Base-by-base conservation (phyloP, 345 rosid genomes). In the Eucalyptus tenuipes region DNA sequence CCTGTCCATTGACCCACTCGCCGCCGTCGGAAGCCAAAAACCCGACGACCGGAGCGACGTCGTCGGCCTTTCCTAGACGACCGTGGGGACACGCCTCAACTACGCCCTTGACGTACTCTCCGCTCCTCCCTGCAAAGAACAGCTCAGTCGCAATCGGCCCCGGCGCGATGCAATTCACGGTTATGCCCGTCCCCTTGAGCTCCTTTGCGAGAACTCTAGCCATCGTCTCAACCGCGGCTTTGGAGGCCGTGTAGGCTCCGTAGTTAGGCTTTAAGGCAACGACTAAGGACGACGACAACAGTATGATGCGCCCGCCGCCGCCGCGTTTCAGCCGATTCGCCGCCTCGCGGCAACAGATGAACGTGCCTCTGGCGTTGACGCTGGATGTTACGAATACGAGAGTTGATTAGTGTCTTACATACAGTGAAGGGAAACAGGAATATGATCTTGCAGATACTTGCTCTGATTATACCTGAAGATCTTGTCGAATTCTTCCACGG, bases 1-100 rank as follows among this genome's bases (percentile, higher is more conserved):
- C 88, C 91, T 91, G 93, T 29, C 94, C 93, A 49, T 90, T 91
- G 68, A 93, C 49, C 93, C 93, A 90, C 49, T 91, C 92, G 27
- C 90, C 48, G 6, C 89, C 87, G 71, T 93, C 91, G 66, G 89
- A 88, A 9, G 91, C 92, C 91, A 93, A 86, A 57, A 93, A 91
- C 40, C 92, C 93, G 49, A 92, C 91, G 27, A 90, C 48, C 17
- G 75, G 59, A 16, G 93, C 90, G 14, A 92, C 44, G 16, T 91
- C 92, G 75, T 88, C 24, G 24, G 93, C 49, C 88, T 91, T 90
- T 2, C 92, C 92, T 13, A 93, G 88, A 75, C 91, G 89, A 14
- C 89, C 88, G 10, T 75, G 86, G 2, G 92, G 93, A 87, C 89
- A 66, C 25, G 49, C 90, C 8, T 84, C 91, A 6, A 90, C 88